A percentile compares a stretch with the other conserved stretches of the same genome.
Conservation (phyloP, 805 yeast species). For the Grigorovia humatica region DNA sequence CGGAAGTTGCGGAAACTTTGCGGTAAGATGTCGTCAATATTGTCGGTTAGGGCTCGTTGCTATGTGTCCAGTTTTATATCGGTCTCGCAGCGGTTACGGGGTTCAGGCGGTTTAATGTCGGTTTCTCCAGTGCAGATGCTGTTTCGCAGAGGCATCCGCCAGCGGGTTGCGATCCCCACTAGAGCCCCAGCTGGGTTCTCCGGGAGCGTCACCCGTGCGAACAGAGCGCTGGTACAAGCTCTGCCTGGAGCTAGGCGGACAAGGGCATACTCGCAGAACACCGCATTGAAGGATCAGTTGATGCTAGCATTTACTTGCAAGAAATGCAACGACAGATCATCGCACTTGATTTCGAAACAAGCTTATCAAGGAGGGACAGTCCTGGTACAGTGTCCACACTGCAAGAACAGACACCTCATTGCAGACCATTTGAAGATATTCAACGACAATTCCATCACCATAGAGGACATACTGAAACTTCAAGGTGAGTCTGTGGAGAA, state of each 20-base stretch:
- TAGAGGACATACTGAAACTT: constrained; percentile 65
- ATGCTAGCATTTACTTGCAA: constrained; percentile 92
- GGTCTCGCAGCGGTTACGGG: too few relatives aligned
- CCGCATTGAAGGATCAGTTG: constrained; percentile 31
- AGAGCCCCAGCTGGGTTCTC: too few relatives aligned
- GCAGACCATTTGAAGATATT: constrained; percentile 84
- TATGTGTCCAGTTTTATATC: too few relatives aligned
- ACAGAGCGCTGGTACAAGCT: not conserved
- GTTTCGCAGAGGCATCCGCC: too few relatives aligned
- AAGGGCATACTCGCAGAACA: not conserved
- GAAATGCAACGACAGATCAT: constrained; percentile 70
- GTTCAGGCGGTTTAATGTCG: too few relatives aligned
- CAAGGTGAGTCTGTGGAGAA: constrained; percentile 68
- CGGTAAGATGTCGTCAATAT: too few relatives aligned
- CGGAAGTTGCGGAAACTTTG: too few relatives aligned
- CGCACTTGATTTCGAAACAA: constrained; percentile 87
- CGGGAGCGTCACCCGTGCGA: not conserved
- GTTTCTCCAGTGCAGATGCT: too few relatives aligned
- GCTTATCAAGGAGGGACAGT: constrained; percentile 84
- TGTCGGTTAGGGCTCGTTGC: too few relatives aligned
- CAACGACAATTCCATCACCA: constrained; percentile 59
- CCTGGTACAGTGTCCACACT: constrained; percentile 83
- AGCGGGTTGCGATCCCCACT: too few relatives aligned
- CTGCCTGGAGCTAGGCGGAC: not conserved
- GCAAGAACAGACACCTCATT: constrained; percentile 77